Percentiles rank a stretch among this genome's conserved stretches.
These are phyloP conservation scores for Rhododendron griersonianum DNA, from an alignment of 148 eudicot species.

Conservation along the genomic window DNA sequence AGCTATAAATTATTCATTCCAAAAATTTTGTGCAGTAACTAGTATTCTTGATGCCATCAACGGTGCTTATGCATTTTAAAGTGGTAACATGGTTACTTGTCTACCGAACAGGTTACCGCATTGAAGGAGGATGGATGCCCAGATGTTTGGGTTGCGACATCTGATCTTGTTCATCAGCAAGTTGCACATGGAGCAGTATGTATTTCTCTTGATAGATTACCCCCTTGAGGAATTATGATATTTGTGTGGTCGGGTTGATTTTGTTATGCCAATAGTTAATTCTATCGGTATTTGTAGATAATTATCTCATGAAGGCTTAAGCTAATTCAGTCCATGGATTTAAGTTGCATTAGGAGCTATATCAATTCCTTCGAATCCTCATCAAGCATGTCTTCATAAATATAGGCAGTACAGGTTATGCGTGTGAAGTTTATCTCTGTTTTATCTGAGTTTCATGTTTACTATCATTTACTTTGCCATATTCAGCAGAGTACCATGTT, in stretches of 20 bases:
- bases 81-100: background rate
- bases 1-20: background rate
- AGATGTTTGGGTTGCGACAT: constrained; percentile 94
- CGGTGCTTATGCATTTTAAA: background rate
- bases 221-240: background rate
- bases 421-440: background rate
- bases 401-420: background rate
- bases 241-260: background rate
- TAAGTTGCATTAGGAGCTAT: background rate
- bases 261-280: background rate
- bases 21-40: background rate
- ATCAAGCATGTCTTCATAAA: background rate
- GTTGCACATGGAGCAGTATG: constrained; percentile 93
- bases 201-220: constrained; percentile 7
- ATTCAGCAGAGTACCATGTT: background rate
- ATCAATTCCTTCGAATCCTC: background rate
- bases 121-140: constrained; percentile 94
- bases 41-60: constrained; percentile 3
- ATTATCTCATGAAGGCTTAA: background rate
- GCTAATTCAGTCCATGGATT: background rate
- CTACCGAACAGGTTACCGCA: constrained; percentile 62
- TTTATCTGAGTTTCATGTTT: background rate
- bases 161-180: constrained; percentile 82
- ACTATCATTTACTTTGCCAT: background rate
- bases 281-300: background rate